Percentiles rank a stretch among this genome's conserved stretches.
phyloP scores from a whole-genome alignment of 345 rosid genomes.

The sweet orange (Citrus sinensis) region DVS_A1.0 CM039164.1:19115501-19116000 shows the following conservation, averaged over 20 bases:
- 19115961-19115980: constrained; percentile 42
- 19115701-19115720: constrained; percentile 76
- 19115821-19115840: constrained; percentile 89
- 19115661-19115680: constrained; percentile 54
- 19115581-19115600: constrained; percentile 77
- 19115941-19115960: constrained; percentile 60
- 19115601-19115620: constrained; percentile 95
- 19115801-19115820: constrained; percentile 86
- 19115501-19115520: constrained; percentile 67
- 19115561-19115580: constrained; percentile 75
- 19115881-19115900: constrained; percentile 65
- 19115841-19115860: constrained; percentile 75
- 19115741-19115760: constrained; percentile 93
- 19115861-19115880: constrained; percentile 74
- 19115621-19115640: constrained; percentile 95
- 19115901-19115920: constrained; percentile 20
- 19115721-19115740: constrained; percentile 97
- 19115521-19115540: constrained; percentile 92
- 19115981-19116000: constrained; percentile 38
- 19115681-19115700: constrained; percentile 76
- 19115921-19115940: constrained; percentile 22
- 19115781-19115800: constrained; percentile 88
- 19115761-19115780: constrained; percentile 78
- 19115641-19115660: constrained; percentile 74
- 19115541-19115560: constrained; percentile 81